Conservation (phyloP, 1,139 yeast species). For the Pichia sp. region DNA sequence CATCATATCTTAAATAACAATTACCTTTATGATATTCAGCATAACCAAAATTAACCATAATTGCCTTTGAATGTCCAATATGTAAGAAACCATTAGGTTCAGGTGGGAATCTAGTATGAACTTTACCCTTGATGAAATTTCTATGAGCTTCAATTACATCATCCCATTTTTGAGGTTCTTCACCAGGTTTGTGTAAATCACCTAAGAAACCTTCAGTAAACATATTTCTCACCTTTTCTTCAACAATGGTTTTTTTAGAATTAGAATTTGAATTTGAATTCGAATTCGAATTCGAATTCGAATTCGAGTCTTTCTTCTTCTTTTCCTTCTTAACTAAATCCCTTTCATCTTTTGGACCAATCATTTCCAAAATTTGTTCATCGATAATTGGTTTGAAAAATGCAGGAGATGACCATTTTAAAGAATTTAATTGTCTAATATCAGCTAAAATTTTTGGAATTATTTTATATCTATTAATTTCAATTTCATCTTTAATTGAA, state of each 20-base stretch:
- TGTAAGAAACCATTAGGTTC: constrained; percentile 97
- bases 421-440: constrained; percentile 60
- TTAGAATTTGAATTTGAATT: constrained; percentile 20
- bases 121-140: constrained; percentile 69
- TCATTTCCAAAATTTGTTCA: constrained; percentile 52
- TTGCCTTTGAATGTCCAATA: constrained; percentile 97
- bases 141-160: constrained; percentile 77
- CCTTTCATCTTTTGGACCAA: constrained; percentile 96
- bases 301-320: constrained; percentile 34
- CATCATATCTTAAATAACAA: constrained; percentile 91
- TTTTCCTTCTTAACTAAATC: constrained; percentile 78
- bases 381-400: constrained; percentile 84
- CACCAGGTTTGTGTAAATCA: constrained; percentile 91
- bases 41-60: constrained; percentile 91
- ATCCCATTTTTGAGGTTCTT: constrained; percentile 82
- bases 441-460: constrained; percentile 74
- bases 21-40: constrained; percentile 81
- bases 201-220: constrained; percentile 94
- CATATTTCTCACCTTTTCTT: constrained; percentile 61
- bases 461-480: constrained; percentile 64
- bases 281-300: constrained; percentile 24
- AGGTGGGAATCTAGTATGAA: constrained; percentile 94
- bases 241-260: constrained; percentile 19
- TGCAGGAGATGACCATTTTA: constrained; percentile 91
- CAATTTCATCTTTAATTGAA: constrained; percentile 50